Evolutionary conservation across 2,329 filamentous ascomycete species (phyloP).

Genomic region (Aspergillus felis): DNA sequence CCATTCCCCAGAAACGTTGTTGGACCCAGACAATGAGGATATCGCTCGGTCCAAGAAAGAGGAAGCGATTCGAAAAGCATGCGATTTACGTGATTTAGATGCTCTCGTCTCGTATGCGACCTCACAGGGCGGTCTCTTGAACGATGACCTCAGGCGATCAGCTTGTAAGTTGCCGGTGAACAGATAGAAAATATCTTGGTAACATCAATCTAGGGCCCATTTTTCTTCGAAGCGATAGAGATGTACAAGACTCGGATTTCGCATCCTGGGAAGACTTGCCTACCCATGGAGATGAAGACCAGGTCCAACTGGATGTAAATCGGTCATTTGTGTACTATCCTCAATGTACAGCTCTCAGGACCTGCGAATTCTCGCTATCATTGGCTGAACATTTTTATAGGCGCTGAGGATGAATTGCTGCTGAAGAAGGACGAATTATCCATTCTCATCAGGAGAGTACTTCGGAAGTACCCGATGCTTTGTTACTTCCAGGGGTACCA

Average conservation of each 20-base stretch:
- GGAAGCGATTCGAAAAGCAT: conserved; percentile 56
- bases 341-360: conserved; percentile 53
- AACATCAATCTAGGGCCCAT: conserved; percentile 42
- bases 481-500: conserved; percentile 99
- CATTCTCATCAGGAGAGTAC: conserved; percentile 71
- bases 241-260: conserved; percentile 12
- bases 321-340: conserved; percentile 98
- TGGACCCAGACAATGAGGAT: conserved; percentile 2
- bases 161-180: conserved; percentile 63
- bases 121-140: conserved; percentile 63
- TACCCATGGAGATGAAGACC: conserved; percentile 80
- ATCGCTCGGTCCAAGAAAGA: conserved; percentile 34
- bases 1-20: background rate
- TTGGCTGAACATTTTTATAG: conserved; percentile 38
- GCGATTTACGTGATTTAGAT: conserved; percentile 54
- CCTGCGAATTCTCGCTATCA: conserved; percentile 15
- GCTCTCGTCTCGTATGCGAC: conserved; percentile 57
- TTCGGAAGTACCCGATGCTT: conserved; percentile 76
- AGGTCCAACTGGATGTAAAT: conserved; percentile 88
- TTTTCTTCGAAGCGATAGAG: conserved; percentile 41
- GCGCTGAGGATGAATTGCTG: conserved; percentile 65
- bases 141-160: conserved; percentile 63
- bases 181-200: background rate
- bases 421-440: conserved; percentile 72
- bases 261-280: conserved; percentile 60